Conservation (phyloP, 345 rosid genomes). For the Camelina neglecta region DNA sequence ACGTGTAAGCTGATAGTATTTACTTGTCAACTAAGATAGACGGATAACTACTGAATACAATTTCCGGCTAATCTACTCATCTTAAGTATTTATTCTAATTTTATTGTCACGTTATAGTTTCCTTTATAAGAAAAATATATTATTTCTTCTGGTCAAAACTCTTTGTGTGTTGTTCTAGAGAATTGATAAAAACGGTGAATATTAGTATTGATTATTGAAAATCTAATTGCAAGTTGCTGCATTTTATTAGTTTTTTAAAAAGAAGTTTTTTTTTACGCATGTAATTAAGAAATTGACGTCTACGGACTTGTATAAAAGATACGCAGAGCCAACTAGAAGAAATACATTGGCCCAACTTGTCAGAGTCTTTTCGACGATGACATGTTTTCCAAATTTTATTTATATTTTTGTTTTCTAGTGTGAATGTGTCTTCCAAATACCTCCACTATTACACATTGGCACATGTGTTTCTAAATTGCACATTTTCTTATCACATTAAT, state of each 20-base stretch:
- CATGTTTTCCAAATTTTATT: neutral
- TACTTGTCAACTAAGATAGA: conserved; percentile 27
- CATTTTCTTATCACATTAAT: neutral
- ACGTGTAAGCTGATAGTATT: conserved; percentile 40
- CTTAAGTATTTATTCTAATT: conserved; percentile 5
- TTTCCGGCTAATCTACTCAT: conserved; percentile 27
- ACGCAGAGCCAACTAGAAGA: conserved; percentile 7
- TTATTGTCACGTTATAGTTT: conserved; percentile 17
- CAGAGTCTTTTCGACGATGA: conserved; percentile 12
- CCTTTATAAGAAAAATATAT: neutral
- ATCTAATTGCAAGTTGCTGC: conserved; percentile 19
- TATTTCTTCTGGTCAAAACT: conserved; percentile 15
- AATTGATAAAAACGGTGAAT: conserved; percentile 15
- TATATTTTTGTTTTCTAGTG: neutral
- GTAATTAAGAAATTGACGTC: conserved; percentile 25
- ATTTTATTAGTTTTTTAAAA: neutral
- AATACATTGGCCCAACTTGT: conserved; percentile 25
- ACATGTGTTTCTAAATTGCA: conserved; percentile 11
- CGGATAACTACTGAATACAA: conserved; percentile 32
- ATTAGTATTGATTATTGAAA: neutral
- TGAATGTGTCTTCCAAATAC: neutral
- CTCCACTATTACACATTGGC: neutral
- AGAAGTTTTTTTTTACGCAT: neutral
- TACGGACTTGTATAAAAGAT: conserved; percentile 28
- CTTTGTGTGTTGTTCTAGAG: conserved; percentile 15